Percentiles rank a stretch among this genome's conserved stretches.
phyloP scores from a whole-genome alignment of 495 filamentous ascomycete species.

The Pyrenula aspistea region DNA sequence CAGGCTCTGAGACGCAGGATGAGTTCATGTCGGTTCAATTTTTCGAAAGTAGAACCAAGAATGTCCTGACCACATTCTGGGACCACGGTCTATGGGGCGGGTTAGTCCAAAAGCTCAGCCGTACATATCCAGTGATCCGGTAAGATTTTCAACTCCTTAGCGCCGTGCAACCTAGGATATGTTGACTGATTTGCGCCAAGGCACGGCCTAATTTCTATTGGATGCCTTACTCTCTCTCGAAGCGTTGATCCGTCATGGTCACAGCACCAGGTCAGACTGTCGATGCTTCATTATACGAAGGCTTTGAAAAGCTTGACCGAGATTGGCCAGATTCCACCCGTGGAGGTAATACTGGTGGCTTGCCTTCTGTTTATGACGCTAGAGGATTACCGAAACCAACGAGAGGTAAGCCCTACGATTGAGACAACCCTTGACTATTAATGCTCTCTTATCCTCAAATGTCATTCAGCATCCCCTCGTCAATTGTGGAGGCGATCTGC shows the following conservation, averaged over 20 bases:
- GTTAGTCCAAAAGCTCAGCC: neutral
- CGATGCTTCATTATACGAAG: neutral
- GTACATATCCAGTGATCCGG: neutral
- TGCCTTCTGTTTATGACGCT: neutral
- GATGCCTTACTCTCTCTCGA: neutral
- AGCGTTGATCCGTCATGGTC: neutral
- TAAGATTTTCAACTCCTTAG: neutral
- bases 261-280: neutral
- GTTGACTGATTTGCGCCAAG: neutral
- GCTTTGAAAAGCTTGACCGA: neutral
- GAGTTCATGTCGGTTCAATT: neutral
- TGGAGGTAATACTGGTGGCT: neutral
- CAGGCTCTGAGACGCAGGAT: neutral
- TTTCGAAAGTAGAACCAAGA: neutral
- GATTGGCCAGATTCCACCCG: neutral
- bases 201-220: neutral
- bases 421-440: neutral
- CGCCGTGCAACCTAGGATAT: neutral
- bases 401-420: neutral
- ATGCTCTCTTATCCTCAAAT: neutral
- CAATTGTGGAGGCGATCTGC: neutral
- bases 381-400: neutral
- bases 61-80: neutral
- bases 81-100: neutral
- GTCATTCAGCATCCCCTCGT: neutral